These are phyloP conservation scores for Eragrostis nindensis DNA, from an alignment of 176 grass and related monocot genomes.

Conservation along the genomic window DNA sequence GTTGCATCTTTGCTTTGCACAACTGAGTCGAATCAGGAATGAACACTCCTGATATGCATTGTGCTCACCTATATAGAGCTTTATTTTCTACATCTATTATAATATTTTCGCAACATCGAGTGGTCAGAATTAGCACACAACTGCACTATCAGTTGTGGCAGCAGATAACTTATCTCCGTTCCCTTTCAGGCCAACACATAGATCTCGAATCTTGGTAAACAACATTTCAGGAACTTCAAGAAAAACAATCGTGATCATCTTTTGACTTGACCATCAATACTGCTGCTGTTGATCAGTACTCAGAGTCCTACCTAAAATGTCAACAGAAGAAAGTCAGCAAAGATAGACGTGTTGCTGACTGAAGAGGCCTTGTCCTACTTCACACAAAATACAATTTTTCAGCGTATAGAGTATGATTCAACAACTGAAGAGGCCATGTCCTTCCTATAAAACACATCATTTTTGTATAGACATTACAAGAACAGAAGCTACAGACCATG, in stretches of 20 bases:
- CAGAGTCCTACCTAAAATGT: not conserved
- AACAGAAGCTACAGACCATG: constrained; percentile 30
- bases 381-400: not conserved
- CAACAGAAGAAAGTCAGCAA: not conserved
- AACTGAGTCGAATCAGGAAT: too few relatives aligned
- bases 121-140: not conserved
- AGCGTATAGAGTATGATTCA: not conserved
- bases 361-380: not conserved
- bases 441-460: not conserved
- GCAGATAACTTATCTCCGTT: too few relatives aligned
- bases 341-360: not conserved
- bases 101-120: too few relatives aligned
- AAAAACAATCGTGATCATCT: not conserved
- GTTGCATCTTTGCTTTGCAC: too few relatives aligned
- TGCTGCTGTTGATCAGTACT: not conserved
- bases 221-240: not conserved
- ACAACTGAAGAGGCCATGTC: not conserved
- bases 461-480: not conserved
- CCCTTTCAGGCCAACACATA: not conserved
- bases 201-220: not conserved
- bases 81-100: too few relatives aligned
- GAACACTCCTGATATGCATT: not conserved
- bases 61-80: too few relatives aligned
- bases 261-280: not conserved
- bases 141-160: too few relatives aligned